phyloP scores from a whole-genome alignment of 2,329 filamentous ascomycete genomes.

The Neonectria ditissima region DNA sequence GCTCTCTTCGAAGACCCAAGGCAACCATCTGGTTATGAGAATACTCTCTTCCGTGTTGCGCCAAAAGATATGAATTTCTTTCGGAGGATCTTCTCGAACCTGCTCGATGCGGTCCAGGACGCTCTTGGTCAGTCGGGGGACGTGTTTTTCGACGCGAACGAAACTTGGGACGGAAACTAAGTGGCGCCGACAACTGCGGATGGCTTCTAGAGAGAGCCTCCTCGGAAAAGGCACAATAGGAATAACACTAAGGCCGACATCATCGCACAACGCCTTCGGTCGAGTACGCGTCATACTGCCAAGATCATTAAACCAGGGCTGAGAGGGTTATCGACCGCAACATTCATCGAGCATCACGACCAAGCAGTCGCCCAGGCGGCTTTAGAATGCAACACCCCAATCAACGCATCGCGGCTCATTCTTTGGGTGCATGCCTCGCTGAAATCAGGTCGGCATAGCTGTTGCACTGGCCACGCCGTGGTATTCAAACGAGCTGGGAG shows the following conservation, averaged over 20 bases:
- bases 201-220: not conserved
- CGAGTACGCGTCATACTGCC: not conserved
- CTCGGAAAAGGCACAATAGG: not conserved
- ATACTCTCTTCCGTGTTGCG: not conserved
- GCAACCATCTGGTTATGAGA: not conserved
- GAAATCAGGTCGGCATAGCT: not conserved
- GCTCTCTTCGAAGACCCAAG: not conserved
- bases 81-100: not conserved
- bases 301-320: not conserved
- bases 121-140: not conserved
- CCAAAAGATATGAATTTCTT: not conserved
- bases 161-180: not conserved
- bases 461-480: constrained; percentile 6
- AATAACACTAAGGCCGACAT: not conserved
- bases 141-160: not conserved
- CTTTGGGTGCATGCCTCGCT: constrained; percentile 30
- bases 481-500: constrained; percentile 8
- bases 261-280: not conserved
- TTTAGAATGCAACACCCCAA: not conserved
- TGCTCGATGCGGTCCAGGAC: not conserved
- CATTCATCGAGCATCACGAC: not conserved
- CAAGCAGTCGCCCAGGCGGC: constrained; percentile 14
- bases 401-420: constrained; percentile 8
- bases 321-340: not conserved
- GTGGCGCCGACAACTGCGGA: not conserved